Evolutionary conservation across 2,329 filamentous ascomycete genomes (phyloP), one percentile per base, ranked within the genome.

Genomic region (Cladosporium sphaerospermum): DNA sequence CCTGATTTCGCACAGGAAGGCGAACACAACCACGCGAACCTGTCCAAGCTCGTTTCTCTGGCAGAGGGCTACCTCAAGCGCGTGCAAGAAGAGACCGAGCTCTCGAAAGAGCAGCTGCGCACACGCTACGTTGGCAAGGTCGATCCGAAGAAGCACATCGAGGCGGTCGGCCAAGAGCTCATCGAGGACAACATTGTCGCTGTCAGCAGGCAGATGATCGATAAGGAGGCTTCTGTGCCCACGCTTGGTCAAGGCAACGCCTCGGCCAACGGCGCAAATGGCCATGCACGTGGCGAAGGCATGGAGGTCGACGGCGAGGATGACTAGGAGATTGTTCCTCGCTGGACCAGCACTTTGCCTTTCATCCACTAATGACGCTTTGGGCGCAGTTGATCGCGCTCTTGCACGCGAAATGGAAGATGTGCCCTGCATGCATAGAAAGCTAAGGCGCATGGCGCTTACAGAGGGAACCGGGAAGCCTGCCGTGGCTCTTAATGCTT

Each of bases 151-250:
- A 99, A 99, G 79, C 95, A 99, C 71, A 81, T 99, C 68, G 91
- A 96, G 73, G 90, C 96, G 63, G 89, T 99, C 44, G 93, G 93
- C 52, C 91, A 96, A 73, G 85, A 95, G 70, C 81, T 97, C 60
- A 97, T 99, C 65, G 95, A 99, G 75, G 93, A 99, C 80, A 99
- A 99, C 74, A 99, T 99, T 60, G 93, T 99, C 10, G 89, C 90
- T 3, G 91, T 99, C n/a, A 95, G 90, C 60, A 81, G 92, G 70
- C 93, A 97, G 73, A 96, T 99, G 92, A 97, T 99, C 66, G 93
- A 97, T 76, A 97, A 97, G 76, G 93, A 99, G 72, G 93, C 93
- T 3, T 93, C 90, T 4, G 88, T 95, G 72, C 89, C 92, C 16
- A 85, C 82, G 69, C 85, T 85, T 72, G 79, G 86, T 55, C 68